A percentile compares a stretch with the other conserved stretches of the same genome.
phyloP scores from a whole-genome alignment of 176 grass and related monocot species.

The Oryza rufipogon region DNA sequence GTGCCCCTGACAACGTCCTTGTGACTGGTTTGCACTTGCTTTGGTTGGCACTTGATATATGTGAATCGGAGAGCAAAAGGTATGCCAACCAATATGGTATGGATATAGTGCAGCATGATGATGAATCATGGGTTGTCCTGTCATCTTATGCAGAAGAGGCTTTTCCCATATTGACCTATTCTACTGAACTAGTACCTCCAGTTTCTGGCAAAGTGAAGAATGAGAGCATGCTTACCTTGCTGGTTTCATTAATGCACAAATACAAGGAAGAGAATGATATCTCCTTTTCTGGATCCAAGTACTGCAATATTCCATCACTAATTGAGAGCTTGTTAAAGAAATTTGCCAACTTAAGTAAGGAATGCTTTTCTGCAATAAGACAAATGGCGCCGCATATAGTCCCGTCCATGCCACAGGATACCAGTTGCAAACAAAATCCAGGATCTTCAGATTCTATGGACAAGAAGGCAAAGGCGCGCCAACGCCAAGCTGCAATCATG shows the following conservation, averaged over 20 bases:
- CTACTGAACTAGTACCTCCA: constrained; percentile 59
- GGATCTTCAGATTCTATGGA: constrained; percentile 67
- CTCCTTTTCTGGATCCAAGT: constrained; percentile 68
- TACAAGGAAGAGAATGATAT: constrained; percentile 82
- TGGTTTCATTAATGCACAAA: constrained; percentile 80
- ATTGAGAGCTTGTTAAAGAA: constrained; percentile 88
- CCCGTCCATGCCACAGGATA: constrained; percentile 38
- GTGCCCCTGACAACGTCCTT: constrained; percentile 86
- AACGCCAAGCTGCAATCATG: constrained; percentile 95
- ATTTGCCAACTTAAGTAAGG: constrained; percentile 70
- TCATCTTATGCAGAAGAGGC: constrained; percentile 48
- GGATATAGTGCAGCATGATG: constrained; percentile 58
- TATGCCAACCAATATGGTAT: constrained; percentile 39
- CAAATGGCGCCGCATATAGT: constrained; percentile 71
- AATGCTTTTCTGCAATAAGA: constrained; percentile 62
- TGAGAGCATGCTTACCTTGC: constrained; percentile 70
- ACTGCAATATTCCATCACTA: constrained; percentile 83
- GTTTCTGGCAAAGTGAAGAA: constrained; percentile 60
- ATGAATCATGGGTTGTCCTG: constrained; percentile 60
- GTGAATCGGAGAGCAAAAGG: constrained; percentile 59
- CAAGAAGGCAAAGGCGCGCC: constrained; percentile 78
- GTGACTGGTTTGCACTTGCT: constrained; percentile 84
- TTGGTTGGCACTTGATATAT: constrained; percentile 86
- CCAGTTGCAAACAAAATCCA: constrained; percentile 37
- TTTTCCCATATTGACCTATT: constrained; percentile 69